These are phyloP conservation scores for Metschnikowia hibisci DNA, from an alignment of 805 yeast species.

Conservation along the genomic window DNA sequence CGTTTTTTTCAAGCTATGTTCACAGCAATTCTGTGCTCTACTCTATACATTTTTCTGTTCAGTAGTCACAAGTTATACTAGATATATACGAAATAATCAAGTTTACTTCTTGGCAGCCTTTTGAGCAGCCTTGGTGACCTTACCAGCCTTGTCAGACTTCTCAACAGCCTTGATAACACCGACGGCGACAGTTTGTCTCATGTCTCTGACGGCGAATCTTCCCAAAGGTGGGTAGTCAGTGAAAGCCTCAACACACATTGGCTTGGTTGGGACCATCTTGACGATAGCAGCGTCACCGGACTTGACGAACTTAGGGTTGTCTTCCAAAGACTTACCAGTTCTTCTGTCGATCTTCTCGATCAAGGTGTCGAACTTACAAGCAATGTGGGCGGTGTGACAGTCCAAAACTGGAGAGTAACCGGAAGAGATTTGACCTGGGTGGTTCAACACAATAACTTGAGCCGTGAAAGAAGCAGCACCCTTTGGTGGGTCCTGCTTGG, in stretches of 20 bases:
- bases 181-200: constrained; percentile 99
- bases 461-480: constrained; percentile 77
- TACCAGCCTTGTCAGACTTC: constrained; percentile 82
- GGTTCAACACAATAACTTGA: constrained; percentile 84
- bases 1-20: too few species aligned
- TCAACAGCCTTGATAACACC: constrained; percentile 97
- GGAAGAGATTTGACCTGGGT: constrained; percentile 87
- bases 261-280: constrained; percentile 42
- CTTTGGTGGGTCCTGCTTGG: constrained; percentile 84
- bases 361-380: constrained; percentile 80
- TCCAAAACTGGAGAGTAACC: constrained; percentile 91
- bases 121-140: constrained; percentile 87
- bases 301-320: constrained; percentile 28
- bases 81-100: constrained; percentile 8
- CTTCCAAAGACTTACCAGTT: constrained; percentile 28
- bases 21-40: too few species aligned
- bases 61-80: constrained; percentile 10
- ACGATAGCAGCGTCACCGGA: constrained; percentile 40
- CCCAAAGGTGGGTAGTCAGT: constrained; percentile 45
- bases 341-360: constrained; percentile 85
- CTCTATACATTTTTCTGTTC: not conserved
- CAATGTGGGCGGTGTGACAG: constrained; percentile 92
- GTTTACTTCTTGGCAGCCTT: constrained; percentile 73
- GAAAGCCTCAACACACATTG: constrained; percentile 44
- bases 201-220: constrained; percentile 83